phyloP scores from a whole-genome alignment of 2,329 filamentous ascomycete genomes.

The Colletotrichum endophyticum region DNA sequence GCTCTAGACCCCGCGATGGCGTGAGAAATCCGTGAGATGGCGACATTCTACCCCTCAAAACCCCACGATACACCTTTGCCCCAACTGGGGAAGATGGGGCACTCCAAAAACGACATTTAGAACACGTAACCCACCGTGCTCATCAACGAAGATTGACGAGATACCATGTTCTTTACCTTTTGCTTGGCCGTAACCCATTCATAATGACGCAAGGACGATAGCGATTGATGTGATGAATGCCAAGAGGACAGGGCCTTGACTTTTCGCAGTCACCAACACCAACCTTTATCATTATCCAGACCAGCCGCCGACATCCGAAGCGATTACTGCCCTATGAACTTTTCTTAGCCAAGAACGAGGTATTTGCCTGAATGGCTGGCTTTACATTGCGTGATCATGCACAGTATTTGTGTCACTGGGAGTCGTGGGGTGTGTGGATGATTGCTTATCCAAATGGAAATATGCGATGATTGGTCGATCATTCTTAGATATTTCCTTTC shows the following conservation, averaged over 20 bases:
- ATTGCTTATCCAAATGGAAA: neutral
- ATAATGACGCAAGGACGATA: neutral
- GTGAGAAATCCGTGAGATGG: neutral
- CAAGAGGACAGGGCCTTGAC: neutral
- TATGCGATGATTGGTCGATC: neutral
- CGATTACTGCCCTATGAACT: neutral
- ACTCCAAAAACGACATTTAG: neutral
- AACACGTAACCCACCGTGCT: neutral
- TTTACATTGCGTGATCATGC: constrained; percentile 1
- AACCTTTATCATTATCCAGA: neutral
- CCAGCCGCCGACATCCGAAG: neutral
- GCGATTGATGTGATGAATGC: neutral
- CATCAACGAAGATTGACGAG: neutral
- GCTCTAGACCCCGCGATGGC: neutral
- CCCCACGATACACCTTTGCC: neutral
- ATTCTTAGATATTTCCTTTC: neutral
- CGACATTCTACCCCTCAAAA: neutral
- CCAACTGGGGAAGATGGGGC: neutral
- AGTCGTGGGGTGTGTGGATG: no score
- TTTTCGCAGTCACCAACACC: neutral
- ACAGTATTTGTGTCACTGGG: neutral
- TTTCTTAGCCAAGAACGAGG: neutral
- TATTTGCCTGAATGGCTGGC: neutral
- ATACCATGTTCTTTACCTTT: neutral
- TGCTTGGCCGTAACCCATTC: neutral